Conservation (phyloP, 345 rosid genomes). For the Eucalyptus lansdowneana region DNA sequence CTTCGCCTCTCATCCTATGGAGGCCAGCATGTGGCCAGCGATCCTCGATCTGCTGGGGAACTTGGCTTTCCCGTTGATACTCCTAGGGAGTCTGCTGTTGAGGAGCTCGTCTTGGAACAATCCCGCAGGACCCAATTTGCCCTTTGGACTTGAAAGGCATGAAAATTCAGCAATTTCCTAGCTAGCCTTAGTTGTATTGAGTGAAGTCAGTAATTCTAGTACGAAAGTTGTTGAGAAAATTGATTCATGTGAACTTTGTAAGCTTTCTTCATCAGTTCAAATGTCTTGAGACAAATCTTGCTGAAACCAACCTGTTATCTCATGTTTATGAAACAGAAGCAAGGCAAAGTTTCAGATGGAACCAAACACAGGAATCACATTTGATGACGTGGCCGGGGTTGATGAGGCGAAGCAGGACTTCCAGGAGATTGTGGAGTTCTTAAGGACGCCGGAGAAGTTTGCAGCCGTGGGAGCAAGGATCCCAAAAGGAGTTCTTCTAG, state of each 20-base stretch:
- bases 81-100: conserved; percentile 41
- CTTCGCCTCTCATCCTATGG: conserved; percentile 53
- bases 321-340: conserved; percentile 24
- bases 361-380: conserved; percentile 67
- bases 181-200: neutral
- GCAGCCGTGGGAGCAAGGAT: conserved; percentile 56
- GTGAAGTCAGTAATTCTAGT: neutral
- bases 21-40: conserved; percentile 26
- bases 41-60: conserved; percentile 41
- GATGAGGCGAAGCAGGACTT: conserved; percentile 88
- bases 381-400: conserved; percentile 72
- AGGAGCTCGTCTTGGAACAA: conserved; percentile 18
- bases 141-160: conserved; percentile 70
- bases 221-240: neutral
- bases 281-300: neutral
- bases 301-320: neutral
- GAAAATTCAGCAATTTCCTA: neutral
- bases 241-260: neutral
- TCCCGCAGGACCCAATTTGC: conserved; percentile 52
- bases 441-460: conserved; percentile 56
- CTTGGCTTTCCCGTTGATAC: conserved; percentile 49
- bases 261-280: neutral
- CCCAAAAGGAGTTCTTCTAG: conserved; percentile 54
- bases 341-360: conserved; percentile 83
- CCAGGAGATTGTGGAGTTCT: conserved; percentile 63